These are phyloP conservation scores for Plectosphaerella sp. DNA, from an alignment of 2,329 filamentous ascomycete species.

Conservation along the genomic window DNA sequence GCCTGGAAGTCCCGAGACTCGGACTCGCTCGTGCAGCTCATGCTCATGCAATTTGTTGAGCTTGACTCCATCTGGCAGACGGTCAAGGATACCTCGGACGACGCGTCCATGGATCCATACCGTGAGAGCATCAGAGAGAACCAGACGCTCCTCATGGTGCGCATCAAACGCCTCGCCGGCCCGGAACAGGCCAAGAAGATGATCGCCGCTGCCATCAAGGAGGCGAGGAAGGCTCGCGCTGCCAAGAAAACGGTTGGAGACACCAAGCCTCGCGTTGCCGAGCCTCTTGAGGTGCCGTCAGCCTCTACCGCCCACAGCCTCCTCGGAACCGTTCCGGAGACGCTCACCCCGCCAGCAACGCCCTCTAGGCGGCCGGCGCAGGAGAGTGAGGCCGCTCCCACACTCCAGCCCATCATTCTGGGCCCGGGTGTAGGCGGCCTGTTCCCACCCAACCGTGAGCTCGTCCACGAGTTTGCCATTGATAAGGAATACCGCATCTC, in stretches of 20 bases:
- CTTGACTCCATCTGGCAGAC: constrained; percentile 80
- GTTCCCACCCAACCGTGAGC: constrained; percentile 68
- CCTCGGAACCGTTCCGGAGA: constrained; percentile 39
- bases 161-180: constrained; percentile 75
- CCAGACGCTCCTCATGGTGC: constrained; percentile 72
- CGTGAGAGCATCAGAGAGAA: constrained; percentile 76
- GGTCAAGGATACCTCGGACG: constrained; percentile 72
- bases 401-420: constrained; percentile 27
- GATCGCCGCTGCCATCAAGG: constrained; percentile 70
- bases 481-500: constrained; percentile 75
- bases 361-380: constrained; percentile 28
- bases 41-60: constrained; percentile 83
- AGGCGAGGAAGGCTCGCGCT: constrained; percentile 61
- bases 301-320: constrained; percentile 31
- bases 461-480: constrained; percentile 76
- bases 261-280: constrained; percentile 63
- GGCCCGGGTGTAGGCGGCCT: constrained; percentile 43
- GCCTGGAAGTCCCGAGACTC: constrained; percentile 82
- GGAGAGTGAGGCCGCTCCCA: constrained; percentile 20
- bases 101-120: constrained; percentile 71
- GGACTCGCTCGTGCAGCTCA: constrained; percentile 71
- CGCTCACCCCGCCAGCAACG: constrained; percentile 49
- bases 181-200: constrained; percentile 65
- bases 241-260: constrained; percentile 66
- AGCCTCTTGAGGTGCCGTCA: constrained; percentile 29